Evolutionary conservation across 345 rosid species (phyloP).

Genomic region (Boechera stricta): DNA sequence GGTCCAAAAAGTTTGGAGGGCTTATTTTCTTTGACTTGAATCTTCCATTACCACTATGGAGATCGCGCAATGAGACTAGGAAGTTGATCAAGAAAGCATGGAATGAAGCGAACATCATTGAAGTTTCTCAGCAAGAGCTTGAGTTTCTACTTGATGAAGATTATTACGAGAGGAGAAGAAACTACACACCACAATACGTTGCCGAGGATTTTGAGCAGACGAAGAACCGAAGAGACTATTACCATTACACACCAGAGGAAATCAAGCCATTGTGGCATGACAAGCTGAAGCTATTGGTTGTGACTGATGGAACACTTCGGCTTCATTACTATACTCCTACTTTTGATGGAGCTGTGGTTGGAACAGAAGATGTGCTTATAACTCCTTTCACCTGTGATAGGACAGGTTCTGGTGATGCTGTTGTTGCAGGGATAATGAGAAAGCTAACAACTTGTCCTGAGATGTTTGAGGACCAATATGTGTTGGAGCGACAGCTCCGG

Average conservation of each 20-base stretch:
- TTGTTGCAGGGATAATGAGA: constrained; percentile 86
- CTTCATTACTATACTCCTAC: constrained; percentile 78
- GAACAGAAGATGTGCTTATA: constrained; percentile 88
- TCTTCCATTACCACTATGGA: constrained; percentile 81
- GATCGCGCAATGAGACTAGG: constrained; percentile 71
- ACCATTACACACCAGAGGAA: constrained; percentile 83
- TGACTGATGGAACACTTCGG: constrained; percentile 86
- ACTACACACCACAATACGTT: constrained; percentile 78
- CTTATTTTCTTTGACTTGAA: constrained; percentile 78
- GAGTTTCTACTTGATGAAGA: constrained; percentile 90
- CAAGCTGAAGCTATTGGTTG: constrained; percentile 71
- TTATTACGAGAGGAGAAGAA: constrained; percentile 62
- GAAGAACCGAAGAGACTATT: constrained; percentile 65
- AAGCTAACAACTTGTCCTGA: constrained; percentile 77
- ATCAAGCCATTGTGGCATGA: constrained; percentile 87
- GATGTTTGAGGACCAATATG: constrained; percentile 77
- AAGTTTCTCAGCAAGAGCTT: constrained; percentile 82
- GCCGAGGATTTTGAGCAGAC: constrained; percentile 71
- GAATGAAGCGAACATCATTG: constrained; percentile 72
- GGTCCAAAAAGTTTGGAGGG: constrained; percentile 82
- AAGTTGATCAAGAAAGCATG: constrained; percentile 72
- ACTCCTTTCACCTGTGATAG: constrained; percentile 93
- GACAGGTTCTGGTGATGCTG: constrained; percentile 96
- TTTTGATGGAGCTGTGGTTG: constrained; percentile 80
- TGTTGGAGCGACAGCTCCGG: constrained; percentile 83